phyloP scores from a whole-genome alignment of 2,329 filamentous ascomycete genomes.

The Calonectria hongkongensis region DNA sequence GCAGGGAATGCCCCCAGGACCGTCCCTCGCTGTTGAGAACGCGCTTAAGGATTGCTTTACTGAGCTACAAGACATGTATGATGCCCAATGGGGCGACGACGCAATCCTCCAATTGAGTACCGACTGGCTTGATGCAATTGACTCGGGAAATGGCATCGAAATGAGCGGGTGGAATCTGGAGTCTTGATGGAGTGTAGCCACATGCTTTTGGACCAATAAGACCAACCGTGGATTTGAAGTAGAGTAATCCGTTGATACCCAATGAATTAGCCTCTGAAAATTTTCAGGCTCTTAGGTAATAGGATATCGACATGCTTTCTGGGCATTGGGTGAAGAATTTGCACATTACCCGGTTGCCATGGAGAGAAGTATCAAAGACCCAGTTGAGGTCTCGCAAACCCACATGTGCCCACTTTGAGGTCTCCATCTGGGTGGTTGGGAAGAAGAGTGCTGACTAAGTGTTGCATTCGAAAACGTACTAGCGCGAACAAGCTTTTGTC shows the following conservation, averaged over 20 bases:
- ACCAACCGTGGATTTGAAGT: background rate
- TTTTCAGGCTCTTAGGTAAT: conserved; percentile 2
- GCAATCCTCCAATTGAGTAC: conserved; percentile 50
- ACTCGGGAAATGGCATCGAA: conserved; percentile 20
- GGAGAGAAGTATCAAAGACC: background rate
- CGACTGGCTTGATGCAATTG: conserved; percentile 49
- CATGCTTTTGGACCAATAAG: background rate
- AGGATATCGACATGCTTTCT: background rate
- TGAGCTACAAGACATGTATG: conserved; percentile 49
- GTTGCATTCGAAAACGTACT: conserved; percentile 37
- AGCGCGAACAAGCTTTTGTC: conserved; percentile 45
- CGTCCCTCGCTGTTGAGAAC: conserved; percentile 37
- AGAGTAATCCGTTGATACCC: background rate
- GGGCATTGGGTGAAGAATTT: background rate
- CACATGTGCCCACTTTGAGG: background rate
- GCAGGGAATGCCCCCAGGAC: background rate
- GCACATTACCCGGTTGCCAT: conserved; percentile 6
- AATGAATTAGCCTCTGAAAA: background rate
- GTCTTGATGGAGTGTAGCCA: conserved; percentile 3
- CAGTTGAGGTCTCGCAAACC: conserved; percentile 9
- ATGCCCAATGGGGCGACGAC: conserved; percentile 50
- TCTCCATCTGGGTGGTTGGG: background rate
- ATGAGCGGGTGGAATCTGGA: conserved; percentile 23
- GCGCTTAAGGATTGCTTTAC: conserved; percentile 41
- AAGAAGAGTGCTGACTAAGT: conserved; percentile 44